These are phyloP conservation scores for Pythium vanterpoolii DNA, from an alignment of 352 stramenopile genomes.

Conservation along the genomic window DNA sequence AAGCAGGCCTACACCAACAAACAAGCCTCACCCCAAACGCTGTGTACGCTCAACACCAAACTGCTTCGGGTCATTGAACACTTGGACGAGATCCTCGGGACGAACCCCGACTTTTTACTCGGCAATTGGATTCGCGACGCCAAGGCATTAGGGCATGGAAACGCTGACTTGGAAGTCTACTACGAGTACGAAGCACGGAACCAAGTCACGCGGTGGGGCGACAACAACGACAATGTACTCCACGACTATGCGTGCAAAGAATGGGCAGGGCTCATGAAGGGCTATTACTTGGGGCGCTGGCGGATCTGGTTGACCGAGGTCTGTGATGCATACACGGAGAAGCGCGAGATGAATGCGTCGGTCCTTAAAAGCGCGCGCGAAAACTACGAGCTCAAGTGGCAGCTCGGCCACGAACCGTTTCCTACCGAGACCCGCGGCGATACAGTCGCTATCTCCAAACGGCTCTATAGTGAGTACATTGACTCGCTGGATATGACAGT, in stretches of 20 bases:
- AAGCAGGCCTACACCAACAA: conserved; percentile 42
- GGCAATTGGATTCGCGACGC: conserved; percentile 70
- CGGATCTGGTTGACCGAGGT: conserved; percentile 69
- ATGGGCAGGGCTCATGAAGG: conserved; percentile 61
- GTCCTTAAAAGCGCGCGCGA: conserved; percentile 44
- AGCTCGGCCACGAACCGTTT: conserved; percentile 52
- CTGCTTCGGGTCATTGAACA: conserved; percentile 50
- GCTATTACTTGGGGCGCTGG: conserved; percentile 73
- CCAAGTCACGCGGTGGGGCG: conserved; percentile 76
- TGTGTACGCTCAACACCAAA: conserved; percentile 39
- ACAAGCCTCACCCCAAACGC: conserved; percentile 22
- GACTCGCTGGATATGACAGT: background rate
- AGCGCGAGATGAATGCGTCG: conserved; percentile 50
- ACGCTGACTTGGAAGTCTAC: conserved; percentile 41
- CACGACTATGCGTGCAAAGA: conserved; percentile 80
- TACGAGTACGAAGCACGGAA: conserved; percentile 84
- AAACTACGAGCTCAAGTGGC: conserved; percentile 74
- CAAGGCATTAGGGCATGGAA: conserved; percentile 32
- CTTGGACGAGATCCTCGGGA: conserved; percentile 62
- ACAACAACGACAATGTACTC: conserved; percentile 69
- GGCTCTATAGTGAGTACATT: conserved; percentile 49
- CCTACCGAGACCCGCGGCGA: conserved; percentile 43
- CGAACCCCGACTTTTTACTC: conserved; percentile 65
- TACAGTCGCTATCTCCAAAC: conserved; percentile 48
- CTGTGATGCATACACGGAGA: conserved; percentile 58